phyloP scores from a whole-genome alignment of 192 early-diverging fungal species.

The Coemansia sp. region DNA sequence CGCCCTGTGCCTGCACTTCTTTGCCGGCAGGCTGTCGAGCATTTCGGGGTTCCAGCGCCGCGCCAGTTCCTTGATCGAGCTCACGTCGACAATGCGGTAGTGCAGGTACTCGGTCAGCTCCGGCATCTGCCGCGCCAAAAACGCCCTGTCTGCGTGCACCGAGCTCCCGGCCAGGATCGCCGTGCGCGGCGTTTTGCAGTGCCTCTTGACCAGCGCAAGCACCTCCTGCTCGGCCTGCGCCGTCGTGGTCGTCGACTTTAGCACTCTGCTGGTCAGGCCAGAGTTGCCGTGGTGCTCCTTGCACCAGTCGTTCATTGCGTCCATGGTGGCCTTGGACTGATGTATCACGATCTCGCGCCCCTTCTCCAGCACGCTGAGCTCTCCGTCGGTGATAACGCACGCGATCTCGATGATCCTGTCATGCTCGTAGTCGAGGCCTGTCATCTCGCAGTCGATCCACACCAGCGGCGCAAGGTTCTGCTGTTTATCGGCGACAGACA shows the following conservation, averaged over 20 bases:
- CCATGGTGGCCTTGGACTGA: conserved; percentile 70
- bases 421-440: conserved; percentile 52
- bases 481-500: not conserved
- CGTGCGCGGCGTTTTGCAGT: conserved; percentile 59
- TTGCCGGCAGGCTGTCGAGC: conserved; percentile 56
- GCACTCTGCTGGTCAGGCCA: conserved; percentile 74
- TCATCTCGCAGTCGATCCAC: conserved; percentile 57
- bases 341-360: conserved; percentile 72
- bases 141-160: conserved; percentile 87
- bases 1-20: conserved; percentile 68
- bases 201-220: conserved; percentile 67
- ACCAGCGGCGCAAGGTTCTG: conserved; percentile 31
- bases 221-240: conserved; percentile 69
- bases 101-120: conserved; percentile 69
- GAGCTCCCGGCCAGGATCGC: conserved; percentile 89
- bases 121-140: conserved; percentile 80
- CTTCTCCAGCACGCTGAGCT: conserved; percentile 79
- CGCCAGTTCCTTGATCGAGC: conserved; percentile 84
- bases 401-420: conserved; percentile 91
- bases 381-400: conserved; percentile 79
- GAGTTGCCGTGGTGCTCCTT: conserved; percentile 78
- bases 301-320: conserved; percentile 92
- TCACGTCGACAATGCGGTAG: conserved; percentile 87
- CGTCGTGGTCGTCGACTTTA: conserved; percentile 63
- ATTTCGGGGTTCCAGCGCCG: conserved; percentile 71